Base-by-base conservation (phyloP, 2,329 filamentous ascomycete genomes). In the Fusarium humuli region DNA sequence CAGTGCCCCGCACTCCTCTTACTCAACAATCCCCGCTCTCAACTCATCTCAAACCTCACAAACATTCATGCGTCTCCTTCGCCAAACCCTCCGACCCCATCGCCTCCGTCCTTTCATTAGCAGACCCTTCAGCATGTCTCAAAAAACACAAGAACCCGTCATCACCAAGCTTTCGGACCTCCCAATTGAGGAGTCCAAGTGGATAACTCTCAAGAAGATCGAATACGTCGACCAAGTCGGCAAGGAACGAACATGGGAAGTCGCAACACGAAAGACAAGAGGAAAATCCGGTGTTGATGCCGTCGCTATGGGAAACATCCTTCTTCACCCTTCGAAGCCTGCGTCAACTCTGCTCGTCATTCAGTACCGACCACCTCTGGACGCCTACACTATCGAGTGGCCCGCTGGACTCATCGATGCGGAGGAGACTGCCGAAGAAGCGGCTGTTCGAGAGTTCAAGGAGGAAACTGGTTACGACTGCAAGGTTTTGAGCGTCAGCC, bases 331-430 rank as follows among this genome's bases (percentile, higher is more conserved):
- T 0, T 75, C 73, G 8, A 73, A 68, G n/a, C 73, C 73, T 1
- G 64, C 73, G 1, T 75, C 73, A 5, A 75, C 73, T 46, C 63
- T 75, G 7, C 57, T 75, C 37, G 73, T 75, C 55, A 75, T 75
- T 29, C 73, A 75, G 2, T 75, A 75, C 40, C 70, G 73, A 20
- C 73, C 73, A 5, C 73, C 73, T 44, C 68, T 75, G 23, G 73
- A 75, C 41, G 65, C 73, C 52, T 75, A 73, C 64, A 75, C 73
- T 0, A 67, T 75, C 16, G 73, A 75, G n/a, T 75, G 73, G 73
- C 73, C 73, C 0, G 73, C 73, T 1, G 73, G 73, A 4, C 72
- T 75, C 16, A 67, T 75, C 12, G 73, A 75, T n/a, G 71, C 70
- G 0, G 70, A 75, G 4, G 73, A 75, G 34, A 75, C 70, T 14